Evolutionary conservation across 1,284 basidiomycete species (phyloP), one percentile per base, ranked within the genome.

Genomic region (Heterobasidion irregulare): DNA sequence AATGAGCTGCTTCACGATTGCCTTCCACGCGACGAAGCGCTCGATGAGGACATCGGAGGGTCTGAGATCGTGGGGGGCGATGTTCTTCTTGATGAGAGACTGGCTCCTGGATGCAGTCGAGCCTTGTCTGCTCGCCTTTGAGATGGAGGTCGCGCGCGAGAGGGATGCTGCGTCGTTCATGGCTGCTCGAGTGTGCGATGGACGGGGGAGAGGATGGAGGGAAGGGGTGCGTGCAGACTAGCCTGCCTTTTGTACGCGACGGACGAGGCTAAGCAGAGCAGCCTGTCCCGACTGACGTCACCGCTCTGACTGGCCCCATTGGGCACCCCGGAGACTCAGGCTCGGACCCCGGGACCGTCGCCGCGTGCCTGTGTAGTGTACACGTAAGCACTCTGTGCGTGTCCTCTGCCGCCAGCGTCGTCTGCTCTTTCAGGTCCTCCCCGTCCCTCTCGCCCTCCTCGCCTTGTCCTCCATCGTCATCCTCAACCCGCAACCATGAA

Each of bases 11-110:
- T 94, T 95, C 59, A 97, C 94, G 67, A 98, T 97, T 53, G 83
- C 84, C 73, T 96, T 96, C 93, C 93, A 96, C 0, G 92, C 91
- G 49, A 86, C 80, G 69, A 92, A 92, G 36, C 96, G 86, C 72
- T 98, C 96, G 65, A 98, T 98, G 70, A 99, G 90, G 65, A 98
- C 86, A 72, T 98, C 96, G 13, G 92, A 94, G 1, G 96, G 96
- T 58, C 87, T 84, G 58, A 98, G 81, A 75, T 98, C 96, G 68
- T 93, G 85, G 0, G 88, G 83, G 13, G 89, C 86, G 59, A 91
- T 86, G 70, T 90, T 93, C 75, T 92, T 93, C 79, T 89, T 91
- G 76, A 95, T 92, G 61, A 95, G 82, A 2, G 85, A 86, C 72
- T 93, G 89, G 60, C 80, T 84, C 54, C 89, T 78, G 10, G 88